A percentile compares a stretch with the other conserved stretches of the same genome.
These are phyloP conservation scores for Strigomonas culicis DNA, from an alignment of 208 protist species.

Conservation along the genomic window DNA sequence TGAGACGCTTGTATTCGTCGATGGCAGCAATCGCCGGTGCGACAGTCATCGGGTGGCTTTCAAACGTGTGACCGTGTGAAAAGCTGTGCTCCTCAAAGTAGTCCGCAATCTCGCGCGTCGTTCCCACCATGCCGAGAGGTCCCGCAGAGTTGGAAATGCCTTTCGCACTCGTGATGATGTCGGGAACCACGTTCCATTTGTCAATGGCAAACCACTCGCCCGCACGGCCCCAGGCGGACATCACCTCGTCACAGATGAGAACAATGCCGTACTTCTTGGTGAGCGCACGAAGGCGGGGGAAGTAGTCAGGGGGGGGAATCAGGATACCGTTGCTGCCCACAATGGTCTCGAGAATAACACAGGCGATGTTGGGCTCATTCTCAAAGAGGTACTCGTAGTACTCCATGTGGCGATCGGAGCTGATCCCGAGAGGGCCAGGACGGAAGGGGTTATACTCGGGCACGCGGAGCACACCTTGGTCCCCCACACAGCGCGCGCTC, in stretches of 20 bases:
- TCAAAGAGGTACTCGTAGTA: constrained; percentile 9
- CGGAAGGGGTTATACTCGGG: constrained; percentile 6
- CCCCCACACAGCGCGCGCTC: background rate
- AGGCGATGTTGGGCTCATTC: constrained; percentile 9
- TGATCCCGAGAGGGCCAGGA: constrained; percentile 1
- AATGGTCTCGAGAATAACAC: constrained; percentile 17
- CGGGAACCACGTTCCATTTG: constrained; percentile 9
- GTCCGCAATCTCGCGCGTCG: constrained; percentile 9
- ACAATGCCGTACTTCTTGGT: constrained; percentile 10
- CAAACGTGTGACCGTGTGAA: constrained; percentile 5
- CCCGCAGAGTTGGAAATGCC: constrained; percentile 7
- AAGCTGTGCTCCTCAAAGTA: constrained; percentile 6
- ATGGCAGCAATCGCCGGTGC: constrained; percentile 1
- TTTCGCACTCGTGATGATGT: constrained; percentile 7
- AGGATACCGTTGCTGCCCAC: constrained; percentile 11
- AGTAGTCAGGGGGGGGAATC: constrained; percentile 3
- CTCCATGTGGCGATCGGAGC: constrained; percentile 5
- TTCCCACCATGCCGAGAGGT: constrained; percentile 4
- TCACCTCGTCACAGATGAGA: constrained; percentile 6
- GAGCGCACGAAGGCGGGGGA: constrained; percentile 10
- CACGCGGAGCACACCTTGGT: background rate
- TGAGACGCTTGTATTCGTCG: constrained; percentile 7
- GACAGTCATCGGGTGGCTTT: constrained; percentile 6
- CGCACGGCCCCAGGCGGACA: constrained; percentile 12
- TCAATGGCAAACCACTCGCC: constrained; percentile 7